Conservation (phyloP, 352 stramenopile genomes). For the Phytopythium oedochilum region DNA sequence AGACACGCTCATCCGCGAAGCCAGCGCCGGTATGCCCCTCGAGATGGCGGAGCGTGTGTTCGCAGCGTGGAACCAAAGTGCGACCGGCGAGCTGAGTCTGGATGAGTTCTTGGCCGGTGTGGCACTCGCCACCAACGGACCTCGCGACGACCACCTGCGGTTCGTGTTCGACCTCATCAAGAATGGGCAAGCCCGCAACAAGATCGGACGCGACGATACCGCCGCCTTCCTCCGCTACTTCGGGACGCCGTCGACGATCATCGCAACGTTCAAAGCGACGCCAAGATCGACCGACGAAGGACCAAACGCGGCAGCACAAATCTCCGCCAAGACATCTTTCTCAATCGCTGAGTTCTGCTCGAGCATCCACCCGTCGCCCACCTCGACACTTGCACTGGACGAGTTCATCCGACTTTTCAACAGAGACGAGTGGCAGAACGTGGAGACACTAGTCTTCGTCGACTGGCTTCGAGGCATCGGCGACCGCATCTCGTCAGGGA, state of each 20-base stretch:
- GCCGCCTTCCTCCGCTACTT: conserved; percentile 18
- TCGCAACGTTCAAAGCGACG: conserved; percentile 8
- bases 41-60: conserved; percentile 30
- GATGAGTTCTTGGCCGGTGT: conserved; percentile 36
- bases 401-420: conserved; percentile 4
- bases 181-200: not conserved
- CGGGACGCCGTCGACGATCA: conserved; percentile 4
- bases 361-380: not conserved
- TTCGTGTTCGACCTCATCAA: conserved; percentile 44
- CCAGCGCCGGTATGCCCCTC: conserved; percentile 23
- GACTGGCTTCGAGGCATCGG: conserved; percentile 1
- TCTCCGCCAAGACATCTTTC: not conserved
- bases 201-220: conserved; percentile 21
- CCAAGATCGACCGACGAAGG: not conserved
- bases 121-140: conserved; percentile 22
- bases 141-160: conserved; percentile 33
- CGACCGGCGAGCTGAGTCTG: conserved; percentile 16
- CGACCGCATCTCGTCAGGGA: not conserved
- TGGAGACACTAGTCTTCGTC: conserved; percentile 1
- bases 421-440: not conserved
- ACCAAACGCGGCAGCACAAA: not conserved
- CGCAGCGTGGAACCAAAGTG: conserved; percentile 24
- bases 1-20: conserved; percentile 32
- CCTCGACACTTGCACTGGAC: not conserved
- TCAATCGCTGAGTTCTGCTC: not conserved